A percentile compares a stretch with the other conserved stretches of the same genome.
phyloP scores from a whole-genome alignment of 2,329 filamentous ascomycete genomes.

The Dothistroma pini region DNA sequence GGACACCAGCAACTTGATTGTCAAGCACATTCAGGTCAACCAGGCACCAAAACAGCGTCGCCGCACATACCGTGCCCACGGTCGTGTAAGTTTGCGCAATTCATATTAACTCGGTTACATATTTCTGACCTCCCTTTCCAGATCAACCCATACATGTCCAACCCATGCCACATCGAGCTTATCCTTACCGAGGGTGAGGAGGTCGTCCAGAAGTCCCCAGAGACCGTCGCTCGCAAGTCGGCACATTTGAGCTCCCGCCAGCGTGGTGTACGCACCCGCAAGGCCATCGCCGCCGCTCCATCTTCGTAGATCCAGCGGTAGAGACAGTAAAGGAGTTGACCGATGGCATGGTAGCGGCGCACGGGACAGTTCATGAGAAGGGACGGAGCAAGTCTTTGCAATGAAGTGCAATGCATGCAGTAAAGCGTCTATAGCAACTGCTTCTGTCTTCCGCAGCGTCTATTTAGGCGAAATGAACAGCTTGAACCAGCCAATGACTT shows the following conservation, averaged over 20 bases:
- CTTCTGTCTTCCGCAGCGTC: conserved; percentile 18
- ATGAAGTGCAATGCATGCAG: conserved; percentile 11
- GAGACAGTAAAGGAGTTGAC: conserved; percentile 11
- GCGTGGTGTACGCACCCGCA: conserved; percentile 66
- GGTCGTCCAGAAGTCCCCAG: conserved; percentile 84
- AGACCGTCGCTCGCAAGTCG: conserved; percentile 55
- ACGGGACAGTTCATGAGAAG: conserved; percentile 8
- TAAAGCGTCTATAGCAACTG: conserved; percentile 9
- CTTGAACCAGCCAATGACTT: conserved; percentile 5
- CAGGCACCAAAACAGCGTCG: conserved; percentile 99
- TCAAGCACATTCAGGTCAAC: conserved; percentile 99
- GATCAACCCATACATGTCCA: conserved; percentile 99
- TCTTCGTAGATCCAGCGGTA: conserved; percentile 23
- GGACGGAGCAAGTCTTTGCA: conserved; percentile 9
- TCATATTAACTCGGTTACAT: neutral
- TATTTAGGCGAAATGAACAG: conserved; percentile 13
- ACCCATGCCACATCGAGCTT: conserved; percentile 99
- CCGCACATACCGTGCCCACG: conserved; percentile 99
- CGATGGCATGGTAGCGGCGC: conserved; percentile 14
- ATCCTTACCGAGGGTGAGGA: conserved; percentile 98
- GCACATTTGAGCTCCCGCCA: conserved; percentile 81
- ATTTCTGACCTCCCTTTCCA: conserved; percentile 37
- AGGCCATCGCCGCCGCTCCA: conserved; percentile 51
- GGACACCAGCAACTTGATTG: conserved; percentile 92
- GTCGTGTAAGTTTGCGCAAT: conserved; percentile 74